Evolutionary conservation across 148 eudicot genomes (phyloP), one percentile per base, ranked within the genome.

Genomic region (Persicaria maculosa): DNA sequence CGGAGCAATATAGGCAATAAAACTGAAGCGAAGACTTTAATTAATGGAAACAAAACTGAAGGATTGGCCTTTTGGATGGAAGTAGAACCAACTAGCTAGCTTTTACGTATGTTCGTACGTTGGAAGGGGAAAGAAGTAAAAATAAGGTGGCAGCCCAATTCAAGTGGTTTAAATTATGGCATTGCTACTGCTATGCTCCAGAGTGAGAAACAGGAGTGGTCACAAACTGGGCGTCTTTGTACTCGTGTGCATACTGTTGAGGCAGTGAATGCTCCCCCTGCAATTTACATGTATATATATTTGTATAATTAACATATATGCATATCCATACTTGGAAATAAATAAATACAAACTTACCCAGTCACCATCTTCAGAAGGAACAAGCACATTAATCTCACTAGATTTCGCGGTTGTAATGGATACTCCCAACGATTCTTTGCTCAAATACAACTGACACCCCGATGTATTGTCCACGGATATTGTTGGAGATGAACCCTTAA

Each of bases 391-490:
- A 79, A 92, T 78, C 80, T 95, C 99, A 78, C 97, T 90, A 11
- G 99, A 90, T 84, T 95, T 95, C 62, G 99, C 99, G 6, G 99
- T 88, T 14, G 99, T 95, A 67, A 95, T 87, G 77, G 93, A 86
- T 71, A 90, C 79, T 76, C 80, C 88, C 79, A 95, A 74, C 74
- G 99, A 84, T 75, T 88, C 97, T 81, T 90, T 92, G 92, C 94
- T 90, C 82, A 95, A 77, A 70, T 92, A 95, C 78, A 95, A 76
- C 55, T 95, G 99, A 84, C 99, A 95, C 57, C 99, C 99, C 31
- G 91, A 67, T 68, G 99, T 88, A 65, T 92, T 95, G 83, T 95
- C 99, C 78, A 95, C 85, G 20, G 99, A 95, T 55, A 95, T 92
- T 61, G 99, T 90, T 48, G 99, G 99, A 75, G 97, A 94, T 52